These are phyloP conservation scores for Chalciporus piperatoides DNA, from an alignment of 1,284 basidiomycete genomes.

Conservation along the genomic window DNA sequence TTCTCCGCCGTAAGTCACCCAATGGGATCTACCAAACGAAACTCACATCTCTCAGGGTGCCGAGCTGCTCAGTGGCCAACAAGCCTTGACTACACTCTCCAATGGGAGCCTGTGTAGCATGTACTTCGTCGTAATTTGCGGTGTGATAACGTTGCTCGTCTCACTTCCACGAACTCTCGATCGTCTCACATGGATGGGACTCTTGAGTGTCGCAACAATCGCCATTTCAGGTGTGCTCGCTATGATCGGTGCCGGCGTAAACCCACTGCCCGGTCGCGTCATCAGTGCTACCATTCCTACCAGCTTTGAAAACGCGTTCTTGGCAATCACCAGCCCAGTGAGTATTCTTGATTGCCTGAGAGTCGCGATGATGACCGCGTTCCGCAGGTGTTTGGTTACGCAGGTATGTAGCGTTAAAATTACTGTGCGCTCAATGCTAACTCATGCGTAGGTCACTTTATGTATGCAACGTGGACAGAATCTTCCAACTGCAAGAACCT, in stretches of 20 bases:
- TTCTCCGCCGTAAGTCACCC: conserved; percentile 38
- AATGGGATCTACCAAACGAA: background rate
- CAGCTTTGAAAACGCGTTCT: conserved; percentile 48
- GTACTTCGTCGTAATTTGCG: conserved; percentile 44
- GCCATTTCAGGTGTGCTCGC: conserved; percentile 42
- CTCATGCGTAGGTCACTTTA: conserved; percentile 44
- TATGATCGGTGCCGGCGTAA: conserved; percentile 50
- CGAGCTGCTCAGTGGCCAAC: conserved; percentile 48
- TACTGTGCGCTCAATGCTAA: background rate
- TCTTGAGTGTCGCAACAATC: conserved; percentile 43
- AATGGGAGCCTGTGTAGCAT: conserved; percentile 46
- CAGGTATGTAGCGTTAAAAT: conserved; percentile 34
- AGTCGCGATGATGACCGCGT: background rate
- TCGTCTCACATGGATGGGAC: conserved; percentile 43
- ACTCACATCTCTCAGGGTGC: conserved; percentile 37
- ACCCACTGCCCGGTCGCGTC: conserved; percentile 43
- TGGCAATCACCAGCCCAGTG: conserved; percentile 54
- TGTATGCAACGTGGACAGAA: conserved; percentile 33
- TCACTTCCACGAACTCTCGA: conserved; percentile 48
- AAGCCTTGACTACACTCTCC: conserved; percentile 46
- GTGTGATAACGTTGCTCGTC: conserved; percentile 41
- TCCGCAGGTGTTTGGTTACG: conserved; percentile 50
- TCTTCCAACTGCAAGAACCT: background rate
- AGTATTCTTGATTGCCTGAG: conserved; percentile 11
- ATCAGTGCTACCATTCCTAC: conserved; percentile 39